These are phyloP conservation scores for Sporobolomyces roseus DNA, from an alignment of 768 basidiomycete genomes.

Conservation along the genomic window DNA sequence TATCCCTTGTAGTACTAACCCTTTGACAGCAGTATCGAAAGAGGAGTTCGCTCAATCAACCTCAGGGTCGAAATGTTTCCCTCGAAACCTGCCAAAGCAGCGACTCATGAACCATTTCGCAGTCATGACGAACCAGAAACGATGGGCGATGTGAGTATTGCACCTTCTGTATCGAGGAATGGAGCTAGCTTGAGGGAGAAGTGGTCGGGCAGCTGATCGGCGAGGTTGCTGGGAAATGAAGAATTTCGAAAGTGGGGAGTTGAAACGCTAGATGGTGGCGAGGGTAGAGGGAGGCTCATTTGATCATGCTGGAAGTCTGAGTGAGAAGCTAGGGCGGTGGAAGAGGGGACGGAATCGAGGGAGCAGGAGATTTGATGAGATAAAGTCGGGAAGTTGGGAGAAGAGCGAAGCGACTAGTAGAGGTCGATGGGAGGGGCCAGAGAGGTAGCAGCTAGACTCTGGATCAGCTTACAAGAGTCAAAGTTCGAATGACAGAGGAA, in stretches of 20 bases:
- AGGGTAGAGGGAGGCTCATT: too few relatives aligned
- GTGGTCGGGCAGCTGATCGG: constrained; percentile 8
- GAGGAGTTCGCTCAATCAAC: too few relatives aligned
- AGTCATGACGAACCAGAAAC: constrained; percentile 25
- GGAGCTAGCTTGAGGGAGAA: too few relatives aligned
- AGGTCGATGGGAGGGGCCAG: too few relatives aligned
- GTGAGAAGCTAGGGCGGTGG: too few relatives aligned
- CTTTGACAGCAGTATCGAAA: not conserved
- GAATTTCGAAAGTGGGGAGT: not conserved
- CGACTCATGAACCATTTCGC: constrained; percentile 25
- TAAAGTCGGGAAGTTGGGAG: not conserved
- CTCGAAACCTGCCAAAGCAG: constrained; percentile 7
- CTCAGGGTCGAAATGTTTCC: constrained; percentile 24
- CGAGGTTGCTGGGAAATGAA: not conserved
- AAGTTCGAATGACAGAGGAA: too few relatives aligned
- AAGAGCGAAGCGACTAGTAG: too few relatives aligned
- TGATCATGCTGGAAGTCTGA: too few relatives aligned
- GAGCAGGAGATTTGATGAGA: not conserved
- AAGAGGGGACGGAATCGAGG: not conserved
- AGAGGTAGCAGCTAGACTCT: too few relatives aligned
- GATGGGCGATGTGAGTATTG: constrained; percentile 31
- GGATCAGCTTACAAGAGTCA: not conserved
- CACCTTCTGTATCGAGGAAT: not conserved
- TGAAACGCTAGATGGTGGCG: too few relatives aligned
- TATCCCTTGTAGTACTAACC: constrained; percentile 1